Evolutionary conservation across 768 basidiomycete genomes (phyloP).

Genomic region (Podaxis sp.): DNA sequence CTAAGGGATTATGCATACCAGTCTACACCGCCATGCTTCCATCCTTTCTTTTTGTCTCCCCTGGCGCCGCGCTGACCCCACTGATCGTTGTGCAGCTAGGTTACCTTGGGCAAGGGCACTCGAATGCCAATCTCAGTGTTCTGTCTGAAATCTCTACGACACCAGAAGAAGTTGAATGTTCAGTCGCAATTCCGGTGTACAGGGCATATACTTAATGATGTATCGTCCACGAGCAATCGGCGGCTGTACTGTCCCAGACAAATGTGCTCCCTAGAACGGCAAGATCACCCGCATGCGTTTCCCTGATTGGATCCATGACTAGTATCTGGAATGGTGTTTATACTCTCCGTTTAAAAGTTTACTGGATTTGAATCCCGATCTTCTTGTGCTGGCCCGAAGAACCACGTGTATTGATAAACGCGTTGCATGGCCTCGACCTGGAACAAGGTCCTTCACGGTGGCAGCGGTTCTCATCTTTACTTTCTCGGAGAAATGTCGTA

Average conservation of each 20-base stretch:
- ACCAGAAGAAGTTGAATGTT: conserved; percentile 86
- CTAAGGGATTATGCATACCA: conserved; percentile 79
- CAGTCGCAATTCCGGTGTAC: conserved; percentile 93
- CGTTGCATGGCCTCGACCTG: neutral
- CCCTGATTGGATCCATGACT: conserved; percentile 45
- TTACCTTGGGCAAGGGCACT: conserved; percentile 66
- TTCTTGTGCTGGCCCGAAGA: neutral
- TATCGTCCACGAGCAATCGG: conserved; percentile 93
- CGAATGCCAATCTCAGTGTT: conserved; percentile 83
- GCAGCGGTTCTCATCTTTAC: neutral
- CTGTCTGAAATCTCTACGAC: conserved; percentile 72
- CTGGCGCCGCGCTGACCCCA: neutral
- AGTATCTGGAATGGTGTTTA: conserved; percentile 15
- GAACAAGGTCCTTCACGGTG: neutral
- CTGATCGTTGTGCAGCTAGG: conserved; percentile 56
- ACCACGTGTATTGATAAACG: neutral
- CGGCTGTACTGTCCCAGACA: conserved; percentile 80
- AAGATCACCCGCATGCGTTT: conserved; percentile 40
- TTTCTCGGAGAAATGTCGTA: neutral
- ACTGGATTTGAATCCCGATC: neutral
- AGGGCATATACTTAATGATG: conserved; percentile 94
- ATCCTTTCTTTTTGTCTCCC: conserved; percentile 23
- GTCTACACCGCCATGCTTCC: conserved; percentile 76
- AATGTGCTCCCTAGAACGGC: conserved; percentile 79
- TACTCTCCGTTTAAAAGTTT: neutral